These are phyloP conservation scores for Pterocarpus santalinus DNA, from an alignment of 306 rosid genomes.

Conservation along the genomic window DNA sequence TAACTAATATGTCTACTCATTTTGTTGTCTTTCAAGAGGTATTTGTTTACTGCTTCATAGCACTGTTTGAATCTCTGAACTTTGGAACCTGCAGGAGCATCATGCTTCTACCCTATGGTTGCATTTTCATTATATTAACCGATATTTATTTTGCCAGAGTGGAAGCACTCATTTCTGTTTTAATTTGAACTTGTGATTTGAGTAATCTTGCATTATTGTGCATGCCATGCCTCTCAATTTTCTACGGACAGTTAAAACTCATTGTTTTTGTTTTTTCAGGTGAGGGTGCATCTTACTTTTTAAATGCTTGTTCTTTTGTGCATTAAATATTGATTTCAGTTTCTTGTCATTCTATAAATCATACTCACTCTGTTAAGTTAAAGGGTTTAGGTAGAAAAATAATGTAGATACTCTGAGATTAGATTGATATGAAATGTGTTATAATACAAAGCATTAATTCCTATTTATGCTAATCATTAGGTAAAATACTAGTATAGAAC, in stretches of 20 bases:
- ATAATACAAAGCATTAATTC: background rate
- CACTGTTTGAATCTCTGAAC: too few species aligned
- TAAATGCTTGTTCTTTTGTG: background rate
- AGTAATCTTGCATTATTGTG: background rate
- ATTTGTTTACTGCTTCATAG: too few species aligned
- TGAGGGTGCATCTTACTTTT: constrained; percentile 2
- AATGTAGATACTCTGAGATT: background rate
- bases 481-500: too few species aligned
- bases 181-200: constrained; percentile 5
- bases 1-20: too few species aligned
- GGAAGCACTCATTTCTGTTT: constrained; percentile 9
- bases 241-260: background rate
- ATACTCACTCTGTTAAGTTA: background rate
- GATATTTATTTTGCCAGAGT: background rate
- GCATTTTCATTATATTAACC: constrained; percentile 4
- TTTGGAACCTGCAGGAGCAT: background rate
- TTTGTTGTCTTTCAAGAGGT: too few species aligned
- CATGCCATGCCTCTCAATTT: background rate
- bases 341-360: background rate
- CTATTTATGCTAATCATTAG: too few species aligned
- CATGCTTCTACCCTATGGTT: background rate
- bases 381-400: background rate
- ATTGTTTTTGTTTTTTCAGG: background rate
- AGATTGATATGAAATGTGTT: constrained; percentile 2
- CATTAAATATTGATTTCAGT: constrained; percentile 10